Evolutionary conservation across 1,284 basidiomycete species (phyloP), one percentile per base, ranked within the genome.

Genomic region (Cronartium quercuum): DNA sequence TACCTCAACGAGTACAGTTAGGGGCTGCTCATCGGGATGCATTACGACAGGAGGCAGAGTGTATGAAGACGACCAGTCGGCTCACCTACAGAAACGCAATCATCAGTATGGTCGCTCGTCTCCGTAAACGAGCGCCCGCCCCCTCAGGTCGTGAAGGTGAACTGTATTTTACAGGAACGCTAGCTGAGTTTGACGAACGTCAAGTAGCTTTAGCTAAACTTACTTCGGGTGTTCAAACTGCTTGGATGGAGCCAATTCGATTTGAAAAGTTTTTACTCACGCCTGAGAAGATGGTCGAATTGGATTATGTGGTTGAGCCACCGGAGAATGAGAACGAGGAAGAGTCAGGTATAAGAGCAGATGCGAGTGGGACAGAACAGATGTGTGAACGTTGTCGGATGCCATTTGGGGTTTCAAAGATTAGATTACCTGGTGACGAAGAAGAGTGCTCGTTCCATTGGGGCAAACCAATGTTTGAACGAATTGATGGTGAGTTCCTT

Each of bases 371-470:
- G 6, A 84, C 87, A 73, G 81, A 77, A 7, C 84, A 86, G 74
- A 88, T 84, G 70, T 97, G 94, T 79, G 90, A 91, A 68, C 86
- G 93, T 47, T 97, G 94, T 80, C 83, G 83, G 18, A 84, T 86
- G 73, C 84, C 86, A 5, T 94, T 89, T 79, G 82, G 85, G 71
- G 90, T 93, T 3, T 77, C 78, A 0, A 76, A 76, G n/a, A 65
- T 44, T 42, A 88, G 86, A 77, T 83, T 84, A 55, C 83, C 37
- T 3, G 86, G 86, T 35, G 83, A 86, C 57, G 84, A 85, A 15
- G 86, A 87, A 1, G 86, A 89, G 77, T 97, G 94, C 81, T 82
- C 85, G 0, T 89, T 87, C 80, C 94, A 96, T 81, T 92, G 90
- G 88, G 93, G 92, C 0, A 88, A 85, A 81, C 84, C 86, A n/a